A percentile compares a stretch with the other conserved stretches of the same genome.
Conservation (phyloP, 306 rosid genomes). For the Vachellia pachyceras region DNA sequence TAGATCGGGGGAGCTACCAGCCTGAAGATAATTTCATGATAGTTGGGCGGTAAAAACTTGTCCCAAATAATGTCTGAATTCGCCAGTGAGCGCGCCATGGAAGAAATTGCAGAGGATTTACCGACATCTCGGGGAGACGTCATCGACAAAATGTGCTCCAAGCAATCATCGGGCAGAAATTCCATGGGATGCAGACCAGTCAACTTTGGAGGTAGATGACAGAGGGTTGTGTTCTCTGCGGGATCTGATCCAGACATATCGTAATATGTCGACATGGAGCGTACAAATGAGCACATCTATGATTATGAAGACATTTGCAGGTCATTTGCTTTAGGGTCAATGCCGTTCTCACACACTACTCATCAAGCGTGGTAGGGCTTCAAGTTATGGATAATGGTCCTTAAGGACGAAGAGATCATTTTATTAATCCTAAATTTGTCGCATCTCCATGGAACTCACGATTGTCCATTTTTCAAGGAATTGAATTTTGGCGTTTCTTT, state of each 20-base stretch:
- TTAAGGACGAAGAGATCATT: not conserved
- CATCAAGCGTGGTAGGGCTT: not conserved
- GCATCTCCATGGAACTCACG: not conserved
- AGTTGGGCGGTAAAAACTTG: conserved; percentile 55
- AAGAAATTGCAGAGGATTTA: conserved; percentile 40
- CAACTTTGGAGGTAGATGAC: not conserved
- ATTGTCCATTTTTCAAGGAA: not conserved
- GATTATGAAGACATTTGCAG: not conserved
- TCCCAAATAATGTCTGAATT: conserved; percentile 60
- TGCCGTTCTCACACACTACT: not conserved
- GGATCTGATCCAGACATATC: conserved; percentile 28
- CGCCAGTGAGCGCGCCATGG: conserved; percentile 38
- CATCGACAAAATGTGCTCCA: conserved; percentile 54
- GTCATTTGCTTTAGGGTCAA: not conserved
- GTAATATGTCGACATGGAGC: conserved; percentile 51
- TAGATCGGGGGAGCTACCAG: conserved; percentile 44
- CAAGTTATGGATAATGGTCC: not conserved
- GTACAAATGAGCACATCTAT: conserved; percentile 49
- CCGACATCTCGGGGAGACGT: conserved; percentile 61
- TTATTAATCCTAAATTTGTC: not conserved
- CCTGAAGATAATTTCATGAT: conserved; percentile 47
- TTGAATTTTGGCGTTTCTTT: not conserved
- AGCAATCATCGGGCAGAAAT: conserved; percentile 60
- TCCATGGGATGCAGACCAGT: conserved; percentile 38
- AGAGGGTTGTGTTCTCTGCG: not conserved